Evolutionary conservation across 2,329 filamentous ascomycete genomes (phyloP).

Genomic region (Arthrocladium fulminans): DNA sequence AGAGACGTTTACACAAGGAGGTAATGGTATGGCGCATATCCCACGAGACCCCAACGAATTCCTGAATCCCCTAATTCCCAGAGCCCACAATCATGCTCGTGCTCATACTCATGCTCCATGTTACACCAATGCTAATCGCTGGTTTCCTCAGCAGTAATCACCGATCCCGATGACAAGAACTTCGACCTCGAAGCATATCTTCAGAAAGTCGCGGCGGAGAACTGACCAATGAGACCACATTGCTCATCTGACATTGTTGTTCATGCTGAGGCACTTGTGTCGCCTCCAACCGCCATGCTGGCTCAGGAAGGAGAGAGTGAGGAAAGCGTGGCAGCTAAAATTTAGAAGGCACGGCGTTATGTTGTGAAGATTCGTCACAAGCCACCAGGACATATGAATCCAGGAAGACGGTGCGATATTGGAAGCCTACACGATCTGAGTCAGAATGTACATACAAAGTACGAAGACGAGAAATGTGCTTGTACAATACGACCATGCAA

Average conservation of each 20-base stretch:
- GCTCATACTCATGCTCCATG: not conserved
- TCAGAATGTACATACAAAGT: not conserved
- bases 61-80: not conserved
- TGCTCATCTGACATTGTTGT: not conserved
- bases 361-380: not conserved
- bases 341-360: not conserved
- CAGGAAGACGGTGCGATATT: not conserved
- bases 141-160: constrained; percentile 58
- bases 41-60: too few relatives aligned
- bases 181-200: constrained; percentile 89
- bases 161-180: constrained; percentile 73
- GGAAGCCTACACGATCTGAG: not conserved
- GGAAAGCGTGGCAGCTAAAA: not conserved
- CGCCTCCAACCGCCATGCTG: too few relatives aligned
- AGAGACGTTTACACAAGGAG: constrained; percentile 23
- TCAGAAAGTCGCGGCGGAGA: constrained; percentile 27
- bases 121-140: too few relatives aligned
- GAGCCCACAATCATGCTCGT: not conserved
- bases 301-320: not conserved
- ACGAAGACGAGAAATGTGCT: not conserved
- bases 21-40: constrained; percentile 25
- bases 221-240: constrained; percentile 8
- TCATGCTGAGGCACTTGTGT: too few relatives aligned
- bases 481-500: not conserved
- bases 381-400: not conserved